A percentile compares a stretch with the other conserved stretches of the same genome.
Evolutionary conservation across 345 rosid species (phyloP).

Genomic region (Ailanthus altissimus): DNA sequence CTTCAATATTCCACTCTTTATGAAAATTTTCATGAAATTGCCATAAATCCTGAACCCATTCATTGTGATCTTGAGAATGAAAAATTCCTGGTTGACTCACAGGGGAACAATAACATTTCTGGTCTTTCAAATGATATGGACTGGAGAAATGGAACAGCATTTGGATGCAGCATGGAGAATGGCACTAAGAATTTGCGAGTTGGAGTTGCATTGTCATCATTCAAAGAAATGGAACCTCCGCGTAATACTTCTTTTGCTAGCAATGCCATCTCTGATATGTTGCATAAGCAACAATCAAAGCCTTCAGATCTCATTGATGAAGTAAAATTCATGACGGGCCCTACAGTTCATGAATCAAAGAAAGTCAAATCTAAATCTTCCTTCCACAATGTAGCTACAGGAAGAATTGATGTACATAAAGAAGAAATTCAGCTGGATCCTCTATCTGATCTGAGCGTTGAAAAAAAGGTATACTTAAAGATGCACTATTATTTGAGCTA

Average conservation of each 20-base stretch:
- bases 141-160: neutral
- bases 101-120: constrained; percentile 6
- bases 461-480: constrained; percentile 27
- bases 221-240: constrained; percentile 24
- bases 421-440: constrained; percentile 24
- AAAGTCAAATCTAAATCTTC: constrained; percentile 19
- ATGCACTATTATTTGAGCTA: neutral
- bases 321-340: constrained; percentile 13
- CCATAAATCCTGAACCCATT: constrained; percentile 7
- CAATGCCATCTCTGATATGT: constrained; percentile 10
- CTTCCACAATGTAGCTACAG: constrained; percentile 3
- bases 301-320: constrained; percentile 16
- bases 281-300: constrained; percentile 21
- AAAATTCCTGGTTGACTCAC: neutral
- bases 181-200: constrained; percentile 8
- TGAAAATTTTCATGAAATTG: constrained; percentile 5
- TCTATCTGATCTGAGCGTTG: constrained; percentile 19
- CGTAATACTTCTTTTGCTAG: constrained; percentile 2
- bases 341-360: constrained; percentile 16
- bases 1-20: neutral
- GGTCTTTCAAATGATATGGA: constrained; percentile 20
- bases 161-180: constrained; percentile 1
- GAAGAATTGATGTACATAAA: constrained; percentile 16
- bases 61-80: neutral
- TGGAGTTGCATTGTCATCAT: constrained; percentile 25